phyloP scores from a whole-genome alignment of 257 asterid genomes.

The Solanum verrucosum region DNA sequence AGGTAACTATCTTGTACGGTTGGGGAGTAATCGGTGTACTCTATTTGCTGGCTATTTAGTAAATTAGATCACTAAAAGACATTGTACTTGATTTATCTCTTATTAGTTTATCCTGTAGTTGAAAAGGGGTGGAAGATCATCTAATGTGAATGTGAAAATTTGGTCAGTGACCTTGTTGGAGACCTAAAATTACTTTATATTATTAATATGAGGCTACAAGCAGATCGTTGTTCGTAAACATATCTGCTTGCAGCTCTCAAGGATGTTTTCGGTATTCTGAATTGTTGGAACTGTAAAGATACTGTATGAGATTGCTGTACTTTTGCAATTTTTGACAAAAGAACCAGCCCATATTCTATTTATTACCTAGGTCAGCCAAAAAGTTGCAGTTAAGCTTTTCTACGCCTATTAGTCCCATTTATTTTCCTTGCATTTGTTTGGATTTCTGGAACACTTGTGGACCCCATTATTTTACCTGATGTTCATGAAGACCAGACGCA shows the following conservation, averaged over 20 bases:
- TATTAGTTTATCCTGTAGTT: not conserved
- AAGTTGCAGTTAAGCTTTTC: not conserved
- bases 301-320: not conserved
- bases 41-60: not conserved
- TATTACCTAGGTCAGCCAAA: not conserved
- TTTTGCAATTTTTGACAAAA: not conserved
- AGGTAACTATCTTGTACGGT: not conserved
- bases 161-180: not conserved
- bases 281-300: not conserved
- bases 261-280: not conserved
- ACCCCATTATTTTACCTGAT: not conserved
- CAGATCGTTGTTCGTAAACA: not conserved
- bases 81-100: not conserved
- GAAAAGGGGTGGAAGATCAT: not conserved
- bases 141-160: not conserved
- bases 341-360: not conserved
- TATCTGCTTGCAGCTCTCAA: not conserved
- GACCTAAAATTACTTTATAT: not conserved
- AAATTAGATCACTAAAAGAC: not conserved
- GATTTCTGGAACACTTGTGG: not conserved
- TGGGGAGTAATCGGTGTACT: not conserved
- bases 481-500: not conserved
- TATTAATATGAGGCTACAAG: not conserved
- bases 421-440: not conserved
- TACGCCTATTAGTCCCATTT: not conserved